Conservation (phyloP, 176 grass and related monocot species). For the Oropetium thomaeum region DNA sequence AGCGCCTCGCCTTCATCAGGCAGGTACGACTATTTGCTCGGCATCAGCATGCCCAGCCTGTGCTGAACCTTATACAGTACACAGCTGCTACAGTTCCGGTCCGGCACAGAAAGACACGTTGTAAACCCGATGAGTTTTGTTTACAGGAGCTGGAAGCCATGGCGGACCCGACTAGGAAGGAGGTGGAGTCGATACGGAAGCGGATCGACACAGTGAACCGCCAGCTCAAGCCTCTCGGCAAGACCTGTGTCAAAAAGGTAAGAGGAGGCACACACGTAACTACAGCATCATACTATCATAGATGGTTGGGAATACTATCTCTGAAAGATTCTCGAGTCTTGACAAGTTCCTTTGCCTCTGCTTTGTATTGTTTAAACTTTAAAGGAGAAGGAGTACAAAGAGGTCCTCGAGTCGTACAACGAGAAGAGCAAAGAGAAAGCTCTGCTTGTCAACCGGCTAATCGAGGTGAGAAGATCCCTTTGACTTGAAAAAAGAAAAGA, state of each 20-base stretch:
- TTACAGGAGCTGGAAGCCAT: conserved; percentile 82
- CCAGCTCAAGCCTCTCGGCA: conserved; percentile 82
- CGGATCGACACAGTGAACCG: conserved; percentile 77
- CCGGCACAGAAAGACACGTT: too few relatives aligned
- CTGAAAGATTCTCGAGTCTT: neutral
- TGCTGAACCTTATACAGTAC: neutral
- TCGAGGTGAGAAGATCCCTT: conserved; percentile 55
- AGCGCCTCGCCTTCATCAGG: conserved; percentile 71
- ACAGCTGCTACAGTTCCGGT: too few relatives aligned
- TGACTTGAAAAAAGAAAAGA: neutral
- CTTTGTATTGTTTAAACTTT: conserved; percentile 1
- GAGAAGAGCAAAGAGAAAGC: conserved; percentile 93
- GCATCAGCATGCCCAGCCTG: neutral
- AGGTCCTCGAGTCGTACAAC: conserved; percentile 80
- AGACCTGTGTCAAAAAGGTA: conserved; percentile 89
- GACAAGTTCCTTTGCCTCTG: neutral
- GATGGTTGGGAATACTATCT: too few relatives aligned
- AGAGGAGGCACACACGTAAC: neutral
- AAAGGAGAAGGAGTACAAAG: conserved; percentile 96
- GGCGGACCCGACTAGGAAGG: conserved; percentile 83
- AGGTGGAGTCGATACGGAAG: conserved; percentile 71
- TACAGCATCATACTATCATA: neutral
- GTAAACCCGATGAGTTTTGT: neutral
- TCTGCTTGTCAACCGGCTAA: conserved; percentile 74
- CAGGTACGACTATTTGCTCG: conserved; percentile 34